Evolutionary conservation across 768 basidiomycete species (phyloP), one percentile per base, ranked within the genome.

Genomic region (Fomitopsis pulvina): DNA sequence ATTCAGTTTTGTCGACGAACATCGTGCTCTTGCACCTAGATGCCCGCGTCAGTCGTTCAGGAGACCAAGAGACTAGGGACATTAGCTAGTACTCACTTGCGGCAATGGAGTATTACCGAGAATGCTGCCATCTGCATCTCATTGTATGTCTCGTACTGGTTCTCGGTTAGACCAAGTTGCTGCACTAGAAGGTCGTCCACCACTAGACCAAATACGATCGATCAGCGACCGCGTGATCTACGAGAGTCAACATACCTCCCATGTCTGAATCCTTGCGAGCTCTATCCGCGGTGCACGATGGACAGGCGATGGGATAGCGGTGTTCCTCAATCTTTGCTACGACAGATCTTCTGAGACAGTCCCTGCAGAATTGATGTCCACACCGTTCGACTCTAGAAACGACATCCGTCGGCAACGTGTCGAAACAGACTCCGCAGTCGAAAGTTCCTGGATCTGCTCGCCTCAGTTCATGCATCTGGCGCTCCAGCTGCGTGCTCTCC

Each of bases 291-390:
- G 67, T 63, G 52, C 85, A 87, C 27, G 73, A 56, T 1, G 84
- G 85, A 61, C 84, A 86, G 11, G 75, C 58, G 26, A 86, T 76
- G 3, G 84, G 84, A 42, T 74, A 84, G 9, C 71, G 72, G 46
- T 71, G 72, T 30, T 80, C 78, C 14, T 68, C 66, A 18, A 85
- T 67, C 61, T 75, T 76, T 4, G 72, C 65, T 26, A 55, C 56
- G 11, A 76, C 64, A 45, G 77, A 73, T 3, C 52, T 53, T 47
- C 60, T 65, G 43, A 83, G 52, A 57, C 85, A 86, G 1, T 65
- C 59, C 44, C 77, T 67, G 61, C 85, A 86, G 58, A 78, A 76
- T 14, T 52, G 52, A 57, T 86, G 83, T 10, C 55, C 54, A 53
- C 83, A 86, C 2, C 25, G 61, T 8, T 64, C 69, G 14, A 80